Base-by-base conservation (phyloP, 1,284 basidiomycete genomes). In the Cutaneotrichosporon daszewskae region DNA sequence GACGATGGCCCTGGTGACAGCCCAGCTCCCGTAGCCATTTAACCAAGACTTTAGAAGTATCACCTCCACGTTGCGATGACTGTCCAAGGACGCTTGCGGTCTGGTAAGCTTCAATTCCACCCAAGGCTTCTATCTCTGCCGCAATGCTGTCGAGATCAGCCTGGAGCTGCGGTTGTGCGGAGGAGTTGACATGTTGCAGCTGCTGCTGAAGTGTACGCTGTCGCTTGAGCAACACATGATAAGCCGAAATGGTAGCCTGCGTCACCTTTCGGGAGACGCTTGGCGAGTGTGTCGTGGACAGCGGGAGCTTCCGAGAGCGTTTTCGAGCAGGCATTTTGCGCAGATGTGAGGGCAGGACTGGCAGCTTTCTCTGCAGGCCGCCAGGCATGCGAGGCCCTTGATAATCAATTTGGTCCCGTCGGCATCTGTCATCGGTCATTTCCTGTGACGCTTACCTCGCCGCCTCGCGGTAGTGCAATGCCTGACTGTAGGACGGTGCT, bases 11-110 rank as follows among this genome's bases (percentile, higher is more conserved):
- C 24, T 16, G 29, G n/a, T 17, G 39, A 9, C 4, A 32, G 6
- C 73, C 70, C 48, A 81, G 58, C 39, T 79, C 79, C 51, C 77
- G 77, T 49, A 91, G 64, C 86, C 87, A 92, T 19, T 57, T 63
- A 35, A 91, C 76, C 18, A 90, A 71, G 1, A 89, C 74, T 57
- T 79, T 84, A 59, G 89, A 85, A 55, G 83, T 86, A 13, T 88
- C 88, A 5, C 88, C 88, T 14, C 88, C 88, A 43, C 88, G 73
- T 51, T 88, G 83, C 12, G 71, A 75, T 5, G 81, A 78, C 62
- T 92, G 88, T 1, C 88, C 88, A 16, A 84, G 75, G 37, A 72
- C 77, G 31, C 86, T 89, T 76, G 89, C 87, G 32, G 75, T 75
- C 64, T 91, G 87, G 66, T 91, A 91, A 13, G 73, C 74, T 43